Evolutionary conservation across 257 asterid genomes (phyloP).

Genomic region (Cordia subcordata): DNA sequence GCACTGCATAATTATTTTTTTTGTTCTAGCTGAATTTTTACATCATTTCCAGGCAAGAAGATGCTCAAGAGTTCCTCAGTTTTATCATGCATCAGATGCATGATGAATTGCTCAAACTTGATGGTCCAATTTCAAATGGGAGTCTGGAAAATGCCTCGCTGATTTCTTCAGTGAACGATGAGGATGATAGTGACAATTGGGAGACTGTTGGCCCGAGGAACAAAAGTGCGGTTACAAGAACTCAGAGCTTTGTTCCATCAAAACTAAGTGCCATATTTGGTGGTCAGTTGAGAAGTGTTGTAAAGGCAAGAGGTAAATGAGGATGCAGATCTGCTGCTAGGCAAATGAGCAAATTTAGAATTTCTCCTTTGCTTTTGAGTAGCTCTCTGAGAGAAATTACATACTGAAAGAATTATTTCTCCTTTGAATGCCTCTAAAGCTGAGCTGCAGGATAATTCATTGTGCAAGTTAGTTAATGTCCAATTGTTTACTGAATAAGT

Average conservation of each 20-base stretch:
- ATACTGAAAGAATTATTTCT: no score
- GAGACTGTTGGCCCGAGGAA: slow-evolving; percentile 73
- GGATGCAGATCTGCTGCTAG: not conserved
- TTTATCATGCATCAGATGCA: slow-evolving; percentile 91
- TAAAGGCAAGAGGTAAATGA: slow-evolving; percentile 71
- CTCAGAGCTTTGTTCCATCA: slow-evolving; percentile 74
- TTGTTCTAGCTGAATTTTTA: slow-evolving; percentile 14
- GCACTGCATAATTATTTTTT: slow-evolving; percentile 5
- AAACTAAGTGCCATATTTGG: slow-evolving; percentile 75
- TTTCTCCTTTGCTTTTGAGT: not conserved
- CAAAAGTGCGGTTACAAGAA: slow-evolving; percentile 67
- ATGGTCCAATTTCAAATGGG: slow-evolving; percentile 50
- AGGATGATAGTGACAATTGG: slow-evolving; percentile 54
- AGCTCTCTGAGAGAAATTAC: no score
- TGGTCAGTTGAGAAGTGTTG: slow-evolving; percentile 74
- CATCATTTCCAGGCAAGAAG: slow-evolving; percentile 69
- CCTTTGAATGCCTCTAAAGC: no score
- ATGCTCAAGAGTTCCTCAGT: slow-evolving; percentile 87
- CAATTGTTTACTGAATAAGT: no score
- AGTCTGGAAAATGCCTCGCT: slow-evolving; percentile 45
- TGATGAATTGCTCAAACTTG: slow-evolving; percentile 79
- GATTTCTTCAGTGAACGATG: slow-evolving; percentile 59
- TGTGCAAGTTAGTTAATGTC: no score
- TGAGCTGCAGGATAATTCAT: no score
- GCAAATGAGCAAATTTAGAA: not conserved